These are phyloP conservation scores for Sporothrix protearum DNA, from an alignment of 2,329 filamentous ascomycete genomes.

Conservation along the genomic window DNA sequence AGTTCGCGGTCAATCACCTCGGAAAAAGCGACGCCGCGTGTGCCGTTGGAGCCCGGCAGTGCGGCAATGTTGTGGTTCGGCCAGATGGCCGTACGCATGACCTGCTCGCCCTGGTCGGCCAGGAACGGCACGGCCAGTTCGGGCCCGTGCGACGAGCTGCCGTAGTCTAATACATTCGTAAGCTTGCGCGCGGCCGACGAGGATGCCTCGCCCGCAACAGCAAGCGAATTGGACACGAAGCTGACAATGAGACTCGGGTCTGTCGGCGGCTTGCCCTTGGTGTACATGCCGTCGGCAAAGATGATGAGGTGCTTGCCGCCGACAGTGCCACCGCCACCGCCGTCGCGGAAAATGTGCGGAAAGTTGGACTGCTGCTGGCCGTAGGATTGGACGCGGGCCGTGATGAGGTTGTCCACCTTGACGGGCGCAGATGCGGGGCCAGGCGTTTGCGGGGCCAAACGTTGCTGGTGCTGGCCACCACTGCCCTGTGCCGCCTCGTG, in stretches of 20 bases:
- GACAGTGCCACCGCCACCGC: slow-evolving; percentile 28
- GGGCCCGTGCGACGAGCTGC: slow-evolving; percentile 10
- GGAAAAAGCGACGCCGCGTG: slow-evolving; percentile 23
- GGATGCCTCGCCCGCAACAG: slow-evolving; percentile 1
- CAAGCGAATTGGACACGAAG: slow-evolving; percentile 28
- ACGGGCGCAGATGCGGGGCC: neutral
- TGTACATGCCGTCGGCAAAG: slow-evolving; percentile 28
- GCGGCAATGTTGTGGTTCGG: slow-evolving; percentile 28
- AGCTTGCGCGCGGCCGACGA: neutral
- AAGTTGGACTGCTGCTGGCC: slow-evolving; percentile 27
- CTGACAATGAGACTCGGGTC: slow-evolving; percentile 22
- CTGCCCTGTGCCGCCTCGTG: neutral
- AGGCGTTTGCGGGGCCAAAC: neutral
- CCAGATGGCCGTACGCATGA: slow-evolving; percentile 22
- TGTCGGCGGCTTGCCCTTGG: slow-evolving; percentile 25
- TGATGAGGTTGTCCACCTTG: slow-evolving; percentile 16
- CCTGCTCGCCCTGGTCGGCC: slow-evolving; percentile 19
- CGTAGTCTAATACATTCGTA: slow-evolving; percentile 19
- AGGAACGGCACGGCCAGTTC: slow-evolving; percentile 23
- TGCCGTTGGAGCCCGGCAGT: neutral
- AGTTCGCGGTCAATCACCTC: slow-evolving; percentile 27
- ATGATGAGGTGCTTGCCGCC: slow-evolving; percentile 26
- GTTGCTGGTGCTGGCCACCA: neutral
- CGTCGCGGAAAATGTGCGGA: slow-evolving; percentile 28
- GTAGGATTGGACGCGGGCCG: slow-evolving; percentile 17